Evolutionary conservation across 2,329 filamentous ascomycete genomes (phyloP).

Genomic region (Phaeosphaeria sp.): DNA sequence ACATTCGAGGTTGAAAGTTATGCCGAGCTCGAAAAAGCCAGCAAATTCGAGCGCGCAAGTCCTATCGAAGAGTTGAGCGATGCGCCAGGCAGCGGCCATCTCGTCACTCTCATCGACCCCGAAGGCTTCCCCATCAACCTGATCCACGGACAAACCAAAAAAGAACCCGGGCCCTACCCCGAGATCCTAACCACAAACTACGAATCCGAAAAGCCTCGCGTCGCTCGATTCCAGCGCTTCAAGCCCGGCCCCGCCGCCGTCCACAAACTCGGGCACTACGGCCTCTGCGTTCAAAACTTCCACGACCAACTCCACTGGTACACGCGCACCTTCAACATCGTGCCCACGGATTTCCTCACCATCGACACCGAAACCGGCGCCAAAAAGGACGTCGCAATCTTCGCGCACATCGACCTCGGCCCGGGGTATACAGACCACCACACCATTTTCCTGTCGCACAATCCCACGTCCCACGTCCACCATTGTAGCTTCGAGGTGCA

Average conservation of each 20-base stretch:
- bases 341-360: constrained; percentile 55
- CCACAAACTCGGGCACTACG: constrained; percentile 60
- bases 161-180: constrained; percentile 53
- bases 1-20: constrained; percentile 65
- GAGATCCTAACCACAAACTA: constrained; percentile 58
- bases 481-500: constrained; percentile 74
- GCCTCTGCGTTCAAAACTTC: constrained; percentile 51
- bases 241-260: constrained; percentile 58
- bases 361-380: constrained; percentile 20
- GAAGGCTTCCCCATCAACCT: constrained; percentile 66
- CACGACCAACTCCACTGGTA: constrained; percentile 52
- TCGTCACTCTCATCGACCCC: constrained; percentile 55
- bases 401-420: constrained; percentile 63
- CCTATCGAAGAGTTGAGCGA: constrained; percentile 58
- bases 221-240: constrained; percentile 61
- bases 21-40: constrained; percentile 60
- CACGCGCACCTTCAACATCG: constrained; percentile 56
- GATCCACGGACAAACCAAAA: constrained; percentile 60
- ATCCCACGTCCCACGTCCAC: constrained; percentile 62
- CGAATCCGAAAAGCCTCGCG: constrained; percentile 52
- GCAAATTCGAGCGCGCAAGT: constrained; percentile 57
- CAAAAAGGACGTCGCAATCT: constrained; percentile 53
- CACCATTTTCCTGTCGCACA: constrained; percentile 58
- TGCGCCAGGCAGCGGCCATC: constrained; percentile 61
- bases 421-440: constrained; percentile 62